Evolutionary conservation across 768 basidiomycete genomes (phyloP), one percentile per base, ranked within the genome.

Genomic region (Boletus sp.): DNA sequence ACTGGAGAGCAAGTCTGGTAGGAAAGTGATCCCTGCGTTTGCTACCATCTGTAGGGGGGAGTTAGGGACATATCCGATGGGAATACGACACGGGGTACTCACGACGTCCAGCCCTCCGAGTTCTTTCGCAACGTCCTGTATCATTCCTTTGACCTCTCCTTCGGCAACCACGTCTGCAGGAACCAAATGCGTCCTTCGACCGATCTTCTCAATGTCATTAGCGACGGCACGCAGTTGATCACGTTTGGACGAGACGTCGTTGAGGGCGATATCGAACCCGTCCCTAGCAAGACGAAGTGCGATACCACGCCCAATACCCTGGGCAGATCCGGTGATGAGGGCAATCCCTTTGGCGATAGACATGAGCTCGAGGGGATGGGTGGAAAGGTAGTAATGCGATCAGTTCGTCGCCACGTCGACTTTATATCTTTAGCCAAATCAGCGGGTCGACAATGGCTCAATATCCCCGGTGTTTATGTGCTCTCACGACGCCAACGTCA

Each of bases 91-190:
- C 3, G 25, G 25, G 25, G 25, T 2, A 25, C 19, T 21, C 9
- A 40, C 39, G 39, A 40, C 19, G 14, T 48, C 38, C 6, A 55
- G 30, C 3, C 49, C 62, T 2, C 56, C 79, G 11, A 80, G 62
- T 14, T 59, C 58, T 2, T 63, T 41, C 9, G 66, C 65, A 10
- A 63, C 62, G 0, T 56, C 54, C 7, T 68, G 63, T 2, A 82
- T 64, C 63, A 80, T 68, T 11, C 17, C 50, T 45, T 74, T 63
- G 4, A 81, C 79, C 11, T 77, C 69, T 2, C 56, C 58, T 49
- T 80, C 79, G 1, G 62, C 49, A 3, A 70, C 66, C 9, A 81
- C 74, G 55, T 81, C 78, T 0, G 67, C 64, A 13, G 55, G 34
- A 33, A 64, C 51, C 15, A 66, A 38, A 5, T 52, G 48, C 13